Conservation (phyloP, 1,284 basidiomycete genomes). For the Stygiomarasmius scandens region DNA sequence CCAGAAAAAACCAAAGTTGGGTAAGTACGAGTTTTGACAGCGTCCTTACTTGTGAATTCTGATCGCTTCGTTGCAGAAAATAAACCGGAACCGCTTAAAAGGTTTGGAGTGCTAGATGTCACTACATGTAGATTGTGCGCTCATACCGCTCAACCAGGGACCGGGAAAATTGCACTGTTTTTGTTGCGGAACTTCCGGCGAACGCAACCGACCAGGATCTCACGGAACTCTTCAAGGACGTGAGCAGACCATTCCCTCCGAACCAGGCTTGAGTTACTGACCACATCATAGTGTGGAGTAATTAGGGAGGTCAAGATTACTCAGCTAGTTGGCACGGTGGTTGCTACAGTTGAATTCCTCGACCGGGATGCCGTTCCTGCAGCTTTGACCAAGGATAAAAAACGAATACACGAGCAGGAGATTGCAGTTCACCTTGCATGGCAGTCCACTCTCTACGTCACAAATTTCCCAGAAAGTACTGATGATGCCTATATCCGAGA, state of each 20-base stretch:
- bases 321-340: conserved; percentile 53
- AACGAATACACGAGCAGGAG: conserved; percentile 73
- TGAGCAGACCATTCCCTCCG: conserved; percentile 40
- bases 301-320: conserved; percentile 82
- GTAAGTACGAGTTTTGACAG: conserved; percentile 39
- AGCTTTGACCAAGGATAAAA: conserved; percentile 93
- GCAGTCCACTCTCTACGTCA: conserved; percentile 94
- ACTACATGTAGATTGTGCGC: neutral
- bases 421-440: conserved; percentile 88
- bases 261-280: conserved; percentile 10
- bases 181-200: conserved; percentile 75
- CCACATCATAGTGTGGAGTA: conserved; percentile 68
- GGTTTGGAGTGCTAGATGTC: conserved; percentile 43
- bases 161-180: conserved; percentile 92
- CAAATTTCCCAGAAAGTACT: conserved; percentile 90
- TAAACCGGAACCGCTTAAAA: conserved; percentile 54
- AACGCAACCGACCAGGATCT: conserved; percentile 69
- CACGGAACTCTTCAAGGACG: conserved; percentile 82
- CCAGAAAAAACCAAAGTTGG: conserved; percentile 63
- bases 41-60: neutral
- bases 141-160: conserved; percentile 57
- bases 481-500: conserved; percentile 80
- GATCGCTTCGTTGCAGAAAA: conserved; percentile 38
- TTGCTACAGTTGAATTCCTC: conserved; percentile 83
- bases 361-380: conserved; percentile 79